Conservation (phyloP, 225 moss, liverwort and hornwort species). For the Physcomitrellopsis africana region DNA sequence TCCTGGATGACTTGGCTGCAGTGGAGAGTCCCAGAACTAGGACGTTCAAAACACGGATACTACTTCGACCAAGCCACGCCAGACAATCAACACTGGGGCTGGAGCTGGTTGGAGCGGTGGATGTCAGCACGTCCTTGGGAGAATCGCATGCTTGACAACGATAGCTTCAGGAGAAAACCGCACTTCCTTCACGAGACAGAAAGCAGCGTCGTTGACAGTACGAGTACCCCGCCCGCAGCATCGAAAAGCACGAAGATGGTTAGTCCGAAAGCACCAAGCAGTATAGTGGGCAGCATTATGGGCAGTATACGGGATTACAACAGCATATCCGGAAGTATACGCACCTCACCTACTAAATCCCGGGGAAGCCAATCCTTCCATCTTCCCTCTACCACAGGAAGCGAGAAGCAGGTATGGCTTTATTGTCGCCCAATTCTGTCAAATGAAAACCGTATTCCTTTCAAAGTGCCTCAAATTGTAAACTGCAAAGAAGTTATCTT, state of each 20-base stretch:
- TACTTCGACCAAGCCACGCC: slow-evolving; percentile 69
- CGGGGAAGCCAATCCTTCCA: slow-evolving; percentile 27
- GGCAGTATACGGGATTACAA: slow-evolving; percentile 26
- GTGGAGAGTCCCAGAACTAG: slow-evolving; percentile 61
- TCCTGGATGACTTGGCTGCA: slow-evolving; percentile 17
- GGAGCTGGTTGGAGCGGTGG: slow-evolving; percentile 93
- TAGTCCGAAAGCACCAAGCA: background rate
- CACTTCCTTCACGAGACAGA: slow-evolving; percentile 17
- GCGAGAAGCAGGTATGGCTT: slow-evolving; percentile 26
- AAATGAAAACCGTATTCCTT: background rate
- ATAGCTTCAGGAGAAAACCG: slow-evolving; percentile 8
- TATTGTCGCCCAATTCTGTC: no score
- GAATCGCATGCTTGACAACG: slow-evolving; percentile 52
- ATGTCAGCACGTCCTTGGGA: slow-evolving; percentile 91
- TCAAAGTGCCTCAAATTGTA: no score
- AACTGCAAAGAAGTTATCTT: background rate
- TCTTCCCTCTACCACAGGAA: slow-evolving; percentile 10
- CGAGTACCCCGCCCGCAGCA: slow-evolving; percentile 11
- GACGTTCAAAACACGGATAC: slow-evolving; percentile 45
- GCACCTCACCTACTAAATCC: slow-evolving; percentile 37
- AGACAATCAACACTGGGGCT: slow-evolving; percentile 82
- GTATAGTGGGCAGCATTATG: slow-evolving; percentile 12
- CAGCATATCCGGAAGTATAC: slow-evolving; percentile 29
- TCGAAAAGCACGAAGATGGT: slow-evolving; percentile 14
- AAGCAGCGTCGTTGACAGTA: slow-evolving; percentile 14